phyloP scores from a whole-genome alignment of 257 asterid genomes.

The Ehretia macrophylla region DNA sequence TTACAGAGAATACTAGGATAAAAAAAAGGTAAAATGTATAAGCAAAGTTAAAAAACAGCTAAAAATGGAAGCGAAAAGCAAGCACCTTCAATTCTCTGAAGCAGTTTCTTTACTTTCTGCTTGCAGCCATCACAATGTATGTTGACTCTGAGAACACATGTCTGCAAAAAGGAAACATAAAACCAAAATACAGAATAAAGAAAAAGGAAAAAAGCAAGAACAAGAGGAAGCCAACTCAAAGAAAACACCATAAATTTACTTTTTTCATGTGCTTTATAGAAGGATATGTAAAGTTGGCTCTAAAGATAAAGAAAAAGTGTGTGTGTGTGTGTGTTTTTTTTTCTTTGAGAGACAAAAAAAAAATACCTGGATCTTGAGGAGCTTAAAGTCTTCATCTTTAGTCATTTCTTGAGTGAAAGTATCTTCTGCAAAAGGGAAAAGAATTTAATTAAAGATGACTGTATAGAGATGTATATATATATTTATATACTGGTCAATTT shows the following conservation, averaged over 20 bases:
- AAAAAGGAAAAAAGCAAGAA: background rate
- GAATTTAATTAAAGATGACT: background rate
- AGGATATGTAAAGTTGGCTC: background rate
- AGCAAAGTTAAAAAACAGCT: background rate
- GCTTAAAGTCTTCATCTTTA: conserved; percentile 83
- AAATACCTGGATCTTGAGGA: conserved; percentile 84
- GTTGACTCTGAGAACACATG: conserved; percentile 78
- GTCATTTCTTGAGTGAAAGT: conserved; percentile 40
- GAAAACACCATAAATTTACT: conserved; percentile 12
- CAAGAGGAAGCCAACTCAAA: background rate
- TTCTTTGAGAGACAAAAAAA: no score
- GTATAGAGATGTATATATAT: no score
- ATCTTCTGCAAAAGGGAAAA: background rate
- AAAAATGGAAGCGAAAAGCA: background rate
- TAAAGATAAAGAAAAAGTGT: conserved; percentile 1
- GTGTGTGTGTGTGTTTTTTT: no score
- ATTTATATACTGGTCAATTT: no score
- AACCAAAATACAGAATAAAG: background rate
- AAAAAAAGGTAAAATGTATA: background rate
- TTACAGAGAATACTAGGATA: background rate
- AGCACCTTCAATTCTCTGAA: conserved; percentile 78
- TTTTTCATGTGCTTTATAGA: background rate
- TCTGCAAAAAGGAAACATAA: conserved; percentile 30
- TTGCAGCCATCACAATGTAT: conserved; percentile 91
- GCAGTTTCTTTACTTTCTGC: conserved; percentile 83